Conservation (phyloP, 1,284 basidiomycete genomes). For the Sanghuangporus sanghuang region DNA sequence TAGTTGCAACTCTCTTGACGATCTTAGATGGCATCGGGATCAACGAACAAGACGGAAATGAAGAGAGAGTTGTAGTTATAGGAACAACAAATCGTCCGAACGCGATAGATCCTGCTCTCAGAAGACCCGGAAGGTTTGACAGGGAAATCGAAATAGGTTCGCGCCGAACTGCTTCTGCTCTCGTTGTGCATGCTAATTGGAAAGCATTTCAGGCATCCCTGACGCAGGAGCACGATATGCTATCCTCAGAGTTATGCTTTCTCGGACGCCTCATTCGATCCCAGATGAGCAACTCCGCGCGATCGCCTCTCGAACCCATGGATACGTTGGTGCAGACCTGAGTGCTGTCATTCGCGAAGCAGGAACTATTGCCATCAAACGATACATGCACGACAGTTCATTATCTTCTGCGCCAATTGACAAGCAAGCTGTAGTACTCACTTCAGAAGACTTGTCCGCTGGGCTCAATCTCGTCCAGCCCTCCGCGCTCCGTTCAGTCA, state of each 20-base stretch:
- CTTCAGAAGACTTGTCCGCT: slow-evolving; percentile 58
- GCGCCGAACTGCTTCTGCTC: slow-evolving; percentile 13
- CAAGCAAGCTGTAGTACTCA: slow-evolving; percentile 41
- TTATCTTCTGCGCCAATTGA: slow-evolving; percentile 13
- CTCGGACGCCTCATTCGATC: slow-evolving; percentile 76
- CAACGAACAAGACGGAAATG: slow-evolving; percentile 32
- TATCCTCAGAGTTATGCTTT: slow-evolving; percentile 81
- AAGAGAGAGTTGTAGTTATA: slow-evolving; percentile 81
- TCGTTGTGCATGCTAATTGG: too few species aligned
- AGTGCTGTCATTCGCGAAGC: slow-evolving; percentile 91
- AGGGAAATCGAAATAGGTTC: slow-evolving; percentile 94
- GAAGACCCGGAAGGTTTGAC: slow-evolving; percentile 94
- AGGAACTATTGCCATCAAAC: slow-evolving; percentile 87
- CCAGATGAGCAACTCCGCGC: slow-evolving; percentile 52
- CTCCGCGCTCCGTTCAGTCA: slow-evolving; percentile 91
- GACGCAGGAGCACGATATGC: slow-evolving; percentile 77
- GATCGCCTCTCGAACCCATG: slow-evolving; percentile 82
- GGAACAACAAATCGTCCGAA: slow-evolving; percentile 98
- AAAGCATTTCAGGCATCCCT: slow-evolving; percentile 65
- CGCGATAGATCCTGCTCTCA: slow-evolving; percentile 92
- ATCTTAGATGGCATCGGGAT: slow-evolving; percentile 91
- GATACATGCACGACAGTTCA: slow-evolving; percentile 47
- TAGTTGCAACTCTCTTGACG: slow-evolving; percentile 93
- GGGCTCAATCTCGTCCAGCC: slow-evolving; percentile 82
- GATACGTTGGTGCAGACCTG: slow-evolving; percentile 96